Base-by-base conservation (phyloP, 257 asterid genomes). In the Przewalskia tangutica region DNA sequence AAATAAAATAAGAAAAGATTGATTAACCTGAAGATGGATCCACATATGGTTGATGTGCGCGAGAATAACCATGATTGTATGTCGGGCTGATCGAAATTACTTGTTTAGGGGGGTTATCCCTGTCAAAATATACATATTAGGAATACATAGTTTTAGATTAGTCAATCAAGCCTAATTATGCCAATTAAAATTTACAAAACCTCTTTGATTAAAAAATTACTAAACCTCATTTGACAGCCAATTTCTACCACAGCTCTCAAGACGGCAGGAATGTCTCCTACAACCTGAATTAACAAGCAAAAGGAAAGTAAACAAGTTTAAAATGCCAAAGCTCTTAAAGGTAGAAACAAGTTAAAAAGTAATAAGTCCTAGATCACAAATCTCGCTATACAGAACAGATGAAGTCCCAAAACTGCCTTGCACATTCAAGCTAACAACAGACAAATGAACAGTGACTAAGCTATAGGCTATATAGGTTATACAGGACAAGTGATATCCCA, bases 91-190 rank as follows among this genome's bases (percentile, higher is more conserved):
- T 84, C 17, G 98, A 88, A 85, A 94, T 91, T 60, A 93, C 98
- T 92, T 96, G 97, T 83, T 91, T 93, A 67, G 98, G 97, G 7
- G 98, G 97, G 80, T 91, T 92, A 85, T 92, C 97, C 89, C 98
- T 96, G 90, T 78, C 58, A 84, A 75, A 81, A 83, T 65, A 71
- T 77, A 86, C 44, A 75, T 73, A 76, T 71, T 12, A 17, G 81
- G 27, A 68, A 40, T 75, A 46, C 77, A 68, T 53, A 23, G 7
- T 64, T 17, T 11, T 27, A 60, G 42, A 84, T 65, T 34, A 23
- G 53, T 78, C 18, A 12, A 70, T 17, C 32, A 51, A 6, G 59
- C 17, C 20, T 48, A 77, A 51, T 54, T 76, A n/a, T 10, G 44
- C 8, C 50, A 58, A 44, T 16, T 23, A 50, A 55, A 34, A 18